These are phyloP conservation scores for Leishmania martiniquensis DNA, from an alignment of 208 protist species.

Conservation along the genomic window DNA sequence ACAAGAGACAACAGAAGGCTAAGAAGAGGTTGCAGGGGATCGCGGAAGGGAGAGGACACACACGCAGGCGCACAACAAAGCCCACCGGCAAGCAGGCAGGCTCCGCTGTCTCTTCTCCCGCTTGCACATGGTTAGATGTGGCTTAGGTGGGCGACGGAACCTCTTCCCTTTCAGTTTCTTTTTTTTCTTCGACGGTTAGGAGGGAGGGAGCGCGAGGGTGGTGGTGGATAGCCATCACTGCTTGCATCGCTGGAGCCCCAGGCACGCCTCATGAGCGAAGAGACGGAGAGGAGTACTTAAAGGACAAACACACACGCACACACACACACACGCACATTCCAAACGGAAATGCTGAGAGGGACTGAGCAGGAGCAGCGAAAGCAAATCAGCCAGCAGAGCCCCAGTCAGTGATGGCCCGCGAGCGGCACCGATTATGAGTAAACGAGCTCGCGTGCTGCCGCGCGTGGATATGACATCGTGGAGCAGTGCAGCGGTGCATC, in stretches of 20 bases:
- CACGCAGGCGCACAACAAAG: background rate
- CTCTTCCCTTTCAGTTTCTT: background rate
- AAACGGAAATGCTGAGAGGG: background rate
- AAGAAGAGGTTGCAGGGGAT: background rate
- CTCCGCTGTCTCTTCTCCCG: background rate
- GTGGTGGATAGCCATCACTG: too few relatives aligned
- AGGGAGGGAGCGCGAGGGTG: background rate
- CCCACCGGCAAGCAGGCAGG: too few relatives aligned
- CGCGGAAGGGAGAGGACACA: background rate
- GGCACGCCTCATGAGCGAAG: background rate
- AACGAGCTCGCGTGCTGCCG: too few relatives aligned
- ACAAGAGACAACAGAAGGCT: background rate
- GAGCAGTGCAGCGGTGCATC: background rate
- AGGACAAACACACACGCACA: constrained; percentile 6
- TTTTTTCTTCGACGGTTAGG: background rate
- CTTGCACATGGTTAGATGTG: background rate
- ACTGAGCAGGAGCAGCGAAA: too few relatives aligned
- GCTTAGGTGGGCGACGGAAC: background rate
- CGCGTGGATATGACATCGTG: too few relatives aligned
- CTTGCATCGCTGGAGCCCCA: background rate
- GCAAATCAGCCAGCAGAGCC: too few relatives aligned
- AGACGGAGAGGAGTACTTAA: background rate
- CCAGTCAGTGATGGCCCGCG: too few relatives aligned
- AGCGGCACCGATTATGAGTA: too few relatives aligned
- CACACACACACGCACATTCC: background rate